Conservation (phyloP, 2,329 filamentous ascomycete species). For the Domatiomyces catenatus region DNA sequence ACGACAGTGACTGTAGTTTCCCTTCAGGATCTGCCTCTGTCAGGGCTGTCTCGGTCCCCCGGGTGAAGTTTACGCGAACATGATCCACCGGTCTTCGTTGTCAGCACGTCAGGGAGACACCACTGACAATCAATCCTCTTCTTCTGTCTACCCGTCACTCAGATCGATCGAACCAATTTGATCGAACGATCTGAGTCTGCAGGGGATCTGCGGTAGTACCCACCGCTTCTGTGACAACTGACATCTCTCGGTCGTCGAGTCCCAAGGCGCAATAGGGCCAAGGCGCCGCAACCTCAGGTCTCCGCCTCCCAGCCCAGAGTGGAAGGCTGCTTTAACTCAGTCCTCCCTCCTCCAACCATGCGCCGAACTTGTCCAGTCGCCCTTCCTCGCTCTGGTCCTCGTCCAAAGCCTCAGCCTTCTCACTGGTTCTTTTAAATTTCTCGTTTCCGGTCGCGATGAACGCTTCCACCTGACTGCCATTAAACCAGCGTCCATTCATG, state of each 20-base stretch:
- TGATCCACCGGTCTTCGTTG: not conserved
- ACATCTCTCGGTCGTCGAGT: not conserved
- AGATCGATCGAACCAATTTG: not conserved
- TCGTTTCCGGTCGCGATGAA: slow-evolving; percentile 56
- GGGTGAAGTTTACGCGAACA: not conserved
- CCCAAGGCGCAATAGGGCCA: not conserved
- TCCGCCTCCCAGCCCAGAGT: not conserved
- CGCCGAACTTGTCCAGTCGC: slow-evolving; percentile 33
- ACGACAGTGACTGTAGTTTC: not conserved
- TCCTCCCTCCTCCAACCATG: slow-evolving; percentile 31
- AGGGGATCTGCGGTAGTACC: not conserved
- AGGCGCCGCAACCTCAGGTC: no score
- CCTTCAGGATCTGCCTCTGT: not conserved
- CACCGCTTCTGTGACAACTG: not conserved
- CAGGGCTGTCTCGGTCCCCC: not conserved
- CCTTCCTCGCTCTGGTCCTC: slow-evolving; percentile 33
- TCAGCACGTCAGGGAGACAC: not conserved
- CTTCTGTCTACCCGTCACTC: not conserved
- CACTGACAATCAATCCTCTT: not conserved
- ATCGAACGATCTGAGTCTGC: not conserved
- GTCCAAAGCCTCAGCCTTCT: slow-evolving; percentile 23
- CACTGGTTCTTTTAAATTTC: slow-evolving; percentile 53
- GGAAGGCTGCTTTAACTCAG: not conserved
- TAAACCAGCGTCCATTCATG: slow-evolving; percentile 72
- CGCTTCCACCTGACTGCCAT: slow-evolving; percentile 55